These are phyloP conservation scores for Cyberlindnera sargentensis DNA, from an alignment of 805 yeast genomes.

Conservation along the genomic window DNA sequence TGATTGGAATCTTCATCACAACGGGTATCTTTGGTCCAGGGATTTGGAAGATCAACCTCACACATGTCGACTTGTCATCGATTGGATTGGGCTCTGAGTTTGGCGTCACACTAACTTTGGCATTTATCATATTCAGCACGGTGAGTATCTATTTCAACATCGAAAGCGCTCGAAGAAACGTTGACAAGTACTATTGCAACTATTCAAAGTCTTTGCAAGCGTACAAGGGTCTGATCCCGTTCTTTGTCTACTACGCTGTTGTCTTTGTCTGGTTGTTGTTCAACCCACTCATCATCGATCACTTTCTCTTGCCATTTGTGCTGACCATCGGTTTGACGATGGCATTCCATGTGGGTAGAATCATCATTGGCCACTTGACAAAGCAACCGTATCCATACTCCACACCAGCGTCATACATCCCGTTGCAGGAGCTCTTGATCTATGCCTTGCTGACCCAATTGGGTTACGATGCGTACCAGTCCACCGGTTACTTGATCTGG, in stretches of 20 bases:
- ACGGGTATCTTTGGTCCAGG: conserved; percentile 69
- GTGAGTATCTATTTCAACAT: conserved; percentile 57
- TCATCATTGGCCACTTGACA: conserved; percentile 82
- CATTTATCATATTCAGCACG: conserved; percentile 45
- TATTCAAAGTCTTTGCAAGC: conserved; percentile 28
- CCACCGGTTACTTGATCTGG: conserved; percentile 51
- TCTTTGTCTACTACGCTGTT: conserved; percentile 32
- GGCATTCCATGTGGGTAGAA: conserved; percentile 87
- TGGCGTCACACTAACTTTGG: conserved; percentile 32
- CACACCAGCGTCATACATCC: conserved; percentile 65
- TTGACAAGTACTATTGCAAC: conserved; percentile 36
- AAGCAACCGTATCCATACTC: conserved; percentile 66
- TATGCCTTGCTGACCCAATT: conserved; percentile 19
- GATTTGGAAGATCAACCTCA: conserved; percentile 48
- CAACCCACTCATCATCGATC: conserved; percentile 38
- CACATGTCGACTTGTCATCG: conserved; percentile 25
- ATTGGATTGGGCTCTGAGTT: conserved; percentile 11
- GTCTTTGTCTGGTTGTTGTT: conserved; percentile 34
- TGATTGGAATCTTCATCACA: conserved; percentile 43
- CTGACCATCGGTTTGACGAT: conserved; percentile 66
- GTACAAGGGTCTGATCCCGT: conserved; percentile 59
- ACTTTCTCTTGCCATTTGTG: conserved; percentile 46
- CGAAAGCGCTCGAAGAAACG: conserved; percentile 60
- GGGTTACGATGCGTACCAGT: conserved; percentile 30
- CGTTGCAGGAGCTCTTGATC: conserved; percentile 40